These are phyloP conservation scores for Pleurotus eryngii DNA, from an alignment of 768 basidiomycete species.

Conservation along the genomic window DNA sequence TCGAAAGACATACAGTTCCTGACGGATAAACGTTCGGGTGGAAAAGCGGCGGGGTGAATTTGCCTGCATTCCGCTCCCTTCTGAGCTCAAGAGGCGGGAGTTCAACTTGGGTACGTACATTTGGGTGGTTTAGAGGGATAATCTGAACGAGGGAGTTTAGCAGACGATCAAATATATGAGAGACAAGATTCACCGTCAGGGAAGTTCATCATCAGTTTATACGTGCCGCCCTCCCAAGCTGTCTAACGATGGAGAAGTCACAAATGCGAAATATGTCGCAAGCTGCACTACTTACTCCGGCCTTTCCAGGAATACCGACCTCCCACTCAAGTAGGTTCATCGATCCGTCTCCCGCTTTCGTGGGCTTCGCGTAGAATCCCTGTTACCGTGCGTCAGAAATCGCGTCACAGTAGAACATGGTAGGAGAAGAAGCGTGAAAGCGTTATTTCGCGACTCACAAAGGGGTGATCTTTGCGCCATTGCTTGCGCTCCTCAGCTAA, in stretches of 20 bases:
- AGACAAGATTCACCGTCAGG: constrained; percentile 74
- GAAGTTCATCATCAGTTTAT: constrained; percentile 90
- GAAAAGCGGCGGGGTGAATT: constrained; percentile 94
- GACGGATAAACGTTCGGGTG: constrained; percentile 99
- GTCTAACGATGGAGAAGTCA: constrained; percentile 52
- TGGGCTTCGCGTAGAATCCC: constrained; percentile 97
- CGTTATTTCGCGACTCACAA: constrained; percentile 59
- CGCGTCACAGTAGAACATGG: constrained; percentile 1
- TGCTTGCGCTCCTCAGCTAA: constrained; percentile 97
- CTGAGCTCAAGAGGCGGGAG: not conserved
- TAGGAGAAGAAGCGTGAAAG: not conserved
- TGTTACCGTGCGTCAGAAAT: constrained; percentile 29
- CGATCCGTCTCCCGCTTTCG: constrained; percentile 86
- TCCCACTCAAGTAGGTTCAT: constrained; percentile 99
- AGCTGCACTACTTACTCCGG: constrained; percentile 53
- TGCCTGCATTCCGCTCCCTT: constrained; percentile 51
- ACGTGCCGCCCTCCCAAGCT: constrained; percentile 95
- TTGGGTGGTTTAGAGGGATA: constrained; percentile 96
- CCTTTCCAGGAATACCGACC: constrained; percentile 95
- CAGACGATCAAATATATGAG: not conserved
- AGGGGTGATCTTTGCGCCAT: constrained; percentile 99
- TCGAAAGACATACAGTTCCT: constrained; percentile 96
- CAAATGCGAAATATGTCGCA: constrained; percentile 7
- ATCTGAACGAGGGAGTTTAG: constrained; percentile 42
- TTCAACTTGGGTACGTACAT: constrained; percentile 47